phyloP scores from a whole-genome alignment of 345 rosid genomes.

The Ceriops decandra region DNA sequence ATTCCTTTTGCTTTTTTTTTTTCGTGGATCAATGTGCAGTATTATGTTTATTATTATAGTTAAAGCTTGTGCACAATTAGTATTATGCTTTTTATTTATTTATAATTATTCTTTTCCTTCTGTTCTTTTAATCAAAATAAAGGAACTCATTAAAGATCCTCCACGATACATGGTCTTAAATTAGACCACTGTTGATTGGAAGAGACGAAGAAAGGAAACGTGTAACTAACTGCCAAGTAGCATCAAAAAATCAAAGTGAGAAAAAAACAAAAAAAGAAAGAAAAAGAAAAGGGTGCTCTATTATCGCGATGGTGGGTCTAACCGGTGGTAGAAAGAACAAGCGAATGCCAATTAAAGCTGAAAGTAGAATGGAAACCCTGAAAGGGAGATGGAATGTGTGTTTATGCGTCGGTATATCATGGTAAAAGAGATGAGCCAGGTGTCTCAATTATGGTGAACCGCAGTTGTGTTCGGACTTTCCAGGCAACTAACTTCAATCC shows the following conservation, averaged over 20 bases:
- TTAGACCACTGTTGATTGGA: not conserved
- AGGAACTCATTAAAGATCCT: not conserved
- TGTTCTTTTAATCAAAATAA: no score
- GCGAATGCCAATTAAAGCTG: conserved; percentile 8
- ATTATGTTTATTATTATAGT: no score
- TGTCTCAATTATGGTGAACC: not conserved
- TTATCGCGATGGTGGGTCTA: conserved; percentile 17
- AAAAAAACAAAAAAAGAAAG: not conserved
- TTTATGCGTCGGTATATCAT: conserved; percentile 40
- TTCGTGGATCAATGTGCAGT: no score
- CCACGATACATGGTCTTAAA: conserved; percentile 6
- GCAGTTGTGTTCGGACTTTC: not conserved
- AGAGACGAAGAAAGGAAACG: not conserved
- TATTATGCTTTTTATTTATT: no score
- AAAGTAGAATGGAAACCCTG: not conserved
- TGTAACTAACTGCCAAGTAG: conserved; percentile 8
- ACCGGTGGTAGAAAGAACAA: not conserved
- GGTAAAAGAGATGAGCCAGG: conserved; percentile 29
- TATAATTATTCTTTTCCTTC: no score
- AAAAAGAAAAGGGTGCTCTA: not conserved
- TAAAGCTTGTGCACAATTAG: no score
- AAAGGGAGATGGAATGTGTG: not conserved
- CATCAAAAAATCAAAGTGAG: not conserved
- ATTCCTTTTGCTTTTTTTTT: no score
- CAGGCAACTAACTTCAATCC: no score